phyloP scores from a whole-genome alignment of 2,329 filamentous ascomycete genomes.

The Periconia sp. region DNA sequence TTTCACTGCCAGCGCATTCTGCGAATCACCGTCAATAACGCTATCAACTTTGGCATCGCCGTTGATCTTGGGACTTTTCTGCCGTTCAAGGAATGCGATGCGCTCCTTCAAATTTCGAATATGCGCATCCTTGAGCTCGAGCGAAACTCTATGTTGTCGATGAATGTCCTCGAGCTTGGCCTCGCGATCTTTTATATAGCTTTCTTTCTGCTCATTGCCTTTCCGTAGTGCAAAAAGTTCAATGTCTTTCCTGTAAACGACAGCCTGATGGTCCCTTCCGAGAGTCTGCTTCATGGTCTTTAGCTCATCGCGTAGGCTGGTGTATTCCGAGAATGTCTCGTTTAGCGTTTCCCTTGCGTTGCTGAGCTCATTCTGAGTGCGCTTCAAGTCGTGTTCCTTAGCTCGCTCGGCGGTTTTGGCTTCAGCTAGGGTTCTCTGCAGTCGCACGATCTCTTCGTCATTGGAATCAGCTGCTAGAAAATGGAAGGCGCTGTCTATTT shows the following conservation, averaged over 20 bases:
- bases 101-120: constrained; percentile 36
- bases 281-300: constrained; percentile 37
- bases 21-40: constrained; percentile 26
- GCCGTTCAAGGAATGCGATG: constrained; percentile 31
- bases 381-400: constrained; percentile 32
- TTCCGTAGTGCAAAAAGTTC: constrained; percentile 45
- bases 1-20: constrained; percentile 34
- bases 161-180: constrained; percentile 30
- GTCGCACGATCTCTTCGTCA: constrained; percentile 36
- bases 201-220: constrained; percentile 43
- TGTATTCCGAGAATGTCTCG: constrained; percentile 36
- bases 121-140: constrained; percentile 40
- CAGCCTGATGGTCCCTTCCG: constrained; percentile 38
- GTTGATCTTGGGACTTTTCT: constrained; percentile 18
- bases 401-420: constrained; percentile 32
- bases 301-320: constrained; percentile 35
- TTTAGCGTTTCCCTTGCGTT: constrained; percentile 36
- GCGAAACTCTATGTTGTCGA: constrained; percentile 30
- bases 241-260: constrained; percentile 44
- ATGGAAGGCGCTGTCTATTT: too few species aligned
- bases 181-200: constrained; percentile 36
- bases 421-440: constrained; percentile 32
- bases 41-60: constrained; percentile 17
- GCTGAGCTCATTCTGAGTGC: constrained; percentile 31
- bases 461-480: constrained; percentile 20